These are phyloP conservation scores for Capsella bursapastoris DNA, from an alignment of 345 rosid genomes.

Conservation along the genomic window DNA sequence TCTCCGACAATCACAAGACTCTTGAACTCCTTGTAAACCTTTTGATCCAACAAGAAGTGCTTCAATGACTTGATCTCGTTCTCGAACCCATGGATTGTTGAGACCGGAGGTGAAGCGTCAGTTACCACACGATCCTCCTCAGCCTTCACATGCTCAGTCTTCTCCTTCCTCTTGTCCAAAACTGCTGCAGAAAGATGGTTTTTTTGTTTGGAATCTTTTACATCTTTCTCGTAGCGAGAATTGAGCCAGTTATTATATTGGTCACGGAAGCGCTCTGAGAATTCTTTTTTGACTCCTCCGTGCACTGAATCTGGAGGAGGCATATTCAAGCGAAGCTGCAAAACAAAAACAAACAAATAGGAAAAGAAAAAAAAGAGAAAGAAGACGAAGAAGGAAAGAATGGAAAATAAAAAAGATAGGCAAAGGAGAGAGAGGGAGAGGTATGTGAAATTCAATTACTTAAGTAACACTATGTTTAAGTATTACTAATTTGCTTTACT, in stretches of 20 bases:
- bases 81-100: background rate
- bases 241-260: no score
- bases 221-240: no score
- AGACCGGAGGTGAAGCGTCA: background rate
- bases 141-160: background rate
- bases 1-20: constrained; percentile 49
- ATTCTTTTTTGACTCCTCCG: no score
- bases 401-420: background rate
- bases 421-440: background rate
- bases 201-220: no score
- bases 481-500: background rate
- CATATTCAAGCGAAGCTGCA: constrained; percentile 9
- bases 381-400: background rate
- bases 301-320: background rate
- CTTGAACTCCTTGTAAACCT: constrained; percentile 46
- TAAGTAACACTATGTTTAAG: background rate
- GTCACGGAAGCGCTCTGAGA: no score
- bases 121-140: constrained; percentile 28
- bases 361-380: background rate
- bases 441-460: background rate
- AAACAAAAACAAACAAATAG: background rate
- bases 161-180: background rate
- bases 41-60: constrained; percentile 37
- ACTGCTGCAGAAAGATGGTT: no score
- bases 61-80: constrained; percentile 42